These are phyloP conservation scores for Luzula sylvatica DNA, from an alignment of 176 grass and related monocot genomes.

Conservation along the genomic window DNA sequence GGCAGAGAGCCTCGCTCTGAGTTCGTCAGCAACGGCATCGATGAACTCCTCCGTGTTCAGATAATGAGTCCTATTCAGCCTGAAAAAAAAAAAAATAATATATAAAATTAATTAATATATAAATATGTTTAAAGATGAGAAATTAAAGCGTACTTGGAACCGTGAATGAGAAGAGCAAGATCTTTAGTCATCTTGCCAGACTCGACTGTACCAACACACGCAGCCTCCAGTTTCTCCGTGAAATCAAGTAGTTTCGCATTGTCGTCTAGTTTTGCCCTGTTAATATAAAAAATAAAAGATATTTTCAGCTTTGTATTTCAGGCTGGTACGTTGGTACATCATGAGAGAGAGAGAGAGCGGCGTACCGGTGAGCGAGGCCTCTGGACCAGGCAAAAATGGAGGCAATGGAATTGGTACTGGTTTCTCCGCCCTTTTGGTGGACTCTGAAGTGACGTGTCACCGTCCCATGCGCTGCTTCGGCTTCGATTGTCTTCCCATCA, in stretches of 20 bases:
- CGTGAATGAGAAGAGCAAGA: slow-evolving; percentile 88
- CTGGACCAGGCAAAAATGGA: slow-evolving; percentile 98
- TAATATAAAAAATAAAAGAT: too few relatives aligned
- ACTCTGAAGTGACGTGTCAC: slow-evolving; percentile 95
- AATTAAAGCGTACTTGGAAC: slow-evolving; percentile 46
- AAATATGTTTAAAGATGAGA: background rate
- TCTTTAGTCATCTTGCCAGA: slow-evolving; percentile 98
- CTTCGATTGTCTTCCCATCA: slow-evolving; percentile 97
- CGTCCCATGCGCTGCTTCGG: slow-evolving; percentile 95
- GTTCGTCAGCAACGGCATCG: slow-evolving; percentile 60
- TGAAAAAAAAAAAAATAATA: slow-evolving; percentile 19
- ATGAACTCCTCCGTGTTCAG: slow-evolving; percentile 93
- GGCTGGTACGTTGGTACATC: too few relatives aligned
- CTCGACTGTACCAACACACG: slow-evolving; percentile 75
- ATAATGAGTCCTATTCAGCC: slow-evolving; percentile 57
- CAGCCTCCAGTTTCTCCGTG: slow-evolving; percentile 69
- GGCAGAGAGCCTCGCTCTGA: slow-evolving; percentile 38
- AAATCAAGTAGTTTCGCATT: slow-evolving; percentile 76
- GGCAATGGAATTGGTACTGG: slow-evolving; percentile 98
- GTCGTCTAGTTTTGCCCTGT: slow-evolving; percentile 87
- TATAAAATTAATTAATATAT: slow-evolving; percentile 3
- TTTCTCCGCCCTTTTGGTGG: slow-evolving; percentile 92
- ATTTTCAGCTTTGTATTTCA: slow-evolving; percentile 4
- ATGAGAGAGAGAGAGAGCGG: background rate
- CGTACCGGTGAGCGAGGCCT: slow-evolving; percentile 86